These are phyloP conservation scores for Solanum chacoense DNA, from an alignment of 305 asterid species.

Conservation along the genomic window DNA sequence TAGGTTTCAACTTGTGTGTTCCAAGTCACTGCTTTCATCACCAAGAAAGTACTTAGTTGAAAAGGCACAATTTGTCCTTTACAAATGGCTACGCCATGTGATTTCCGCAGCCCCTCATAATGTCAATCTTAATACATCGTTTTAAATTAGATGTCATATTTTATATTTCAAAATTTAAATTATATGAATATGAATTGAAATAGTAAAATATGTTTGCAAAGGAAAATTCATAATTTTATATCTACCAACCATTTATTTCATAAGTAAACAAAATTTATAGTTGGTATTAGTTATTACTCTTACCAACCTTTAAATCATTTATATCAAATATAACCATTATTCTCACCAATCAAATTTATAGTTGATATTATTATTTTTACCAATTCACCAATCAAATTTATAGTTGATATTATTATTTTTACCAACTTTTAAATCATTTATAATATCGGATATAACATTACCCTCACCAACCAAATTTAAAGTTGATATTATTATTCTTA, in stretches of 20 bases:
- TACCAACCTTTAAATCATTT: not conserved
- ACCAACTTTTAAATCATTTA: not conserved
- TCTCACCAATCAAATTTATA: not conserved
- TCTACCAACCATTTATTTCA: not conserved
- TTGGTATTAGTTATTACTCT: not conserved
- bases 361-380: not conserved
- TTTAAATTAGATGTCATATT: not conserved
- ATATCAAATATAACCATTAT: no score
- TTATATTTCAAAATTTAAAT: no score
- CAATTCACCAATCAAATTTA: not conserved
- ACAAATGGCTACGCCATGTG: not conserved
- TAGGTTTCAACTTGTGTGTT: not conserved
- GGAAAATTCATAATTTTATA: not conserved
- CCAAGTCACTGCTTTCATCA: not conserved
- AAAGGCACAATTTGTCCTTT: not conserved
- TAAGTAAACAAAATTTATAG: no score
- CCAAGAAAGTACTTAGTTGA: not conserved
- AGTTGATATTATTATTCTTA: not conserved
- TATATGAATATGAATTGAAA: not conserved
- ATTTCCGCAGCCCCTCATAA: not conserved
- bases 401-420: not conserved
- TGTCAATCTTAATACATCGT: not conserved
- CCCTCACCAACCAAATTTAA: not conserved
- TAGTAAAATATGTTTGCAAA: no score
- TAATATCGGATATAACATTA: not conserved